Conservation (phyloP, 2,329 filamentous ascomycete genomes). For the Fusarium sp. region DNA sequence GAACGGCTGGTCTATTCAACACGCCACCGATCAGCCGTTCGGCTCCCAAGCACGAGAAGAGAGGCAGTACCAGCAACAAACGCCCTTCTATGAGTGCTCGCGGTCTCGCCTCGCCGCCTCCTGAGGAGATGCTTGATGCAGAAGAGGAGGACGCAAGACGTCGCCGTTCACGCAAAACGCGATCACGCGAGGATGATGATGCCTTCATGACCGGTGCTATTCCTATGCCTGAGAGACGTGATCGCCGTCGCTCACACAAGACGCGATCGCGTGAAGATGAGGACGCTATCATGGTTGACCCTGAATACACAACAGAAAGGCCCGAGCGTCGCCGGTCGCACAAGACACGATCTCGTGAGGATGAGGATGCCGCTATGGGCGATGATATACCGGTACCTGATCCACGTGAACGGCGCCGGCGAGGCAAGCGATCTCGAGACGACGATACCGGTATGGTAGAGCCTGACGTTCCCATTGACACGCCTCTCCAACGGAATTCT, state of each 20-base stretch:
- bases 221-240: conserved; percentile 45
- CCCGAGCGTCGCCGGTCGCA: conserved; percentile 56
- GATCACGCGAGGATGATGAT: conserved; percentile 53
- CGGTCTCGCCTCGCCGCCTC: conserved; percentile 77
- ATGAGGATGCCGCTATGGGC: conserved; percentile 61
- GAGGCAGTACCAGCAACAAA: conserved; percentile 64
- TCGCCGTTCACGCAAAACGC: conserved; percentile 56
- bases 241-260: conserved; percentile 58
- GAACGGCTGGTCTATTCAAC: conserved; percentile 72
- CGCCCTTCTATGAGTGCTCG: conserved; percentile 74
- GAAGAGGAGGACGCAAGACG: conserved; percentile 64
- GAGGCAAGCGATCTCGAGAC: conserved; percentile 50
- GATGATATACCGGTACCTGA: conserved; percentile 50
- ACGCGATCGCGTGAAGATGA: conserved; percentile 47
- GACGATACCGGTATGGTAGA: conserved; percentile 56
- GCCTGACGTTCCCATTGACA: conserved; percentile 48
- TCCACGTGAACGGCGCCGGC: conserved; percentile 50
- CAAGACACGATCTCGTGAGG: conserved; percentile 50
- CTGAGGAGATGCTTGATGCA: conserved; percentile 76
- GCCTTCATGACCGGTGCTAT: conserved; percentile 61
- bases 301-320: conserved; percentile 49
- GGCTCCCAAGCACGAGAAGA: conserved; percentile 74
- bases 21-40: conserved; percentile 74
- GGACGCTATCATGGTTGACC: conserved; percentile 62
- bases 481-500: conserved; percentile 49